Evolutionary conservation across 2,329 filamentous ascomycete genomes (phyloP).

Genomic region (Xylariaceae sp.): DNA sequence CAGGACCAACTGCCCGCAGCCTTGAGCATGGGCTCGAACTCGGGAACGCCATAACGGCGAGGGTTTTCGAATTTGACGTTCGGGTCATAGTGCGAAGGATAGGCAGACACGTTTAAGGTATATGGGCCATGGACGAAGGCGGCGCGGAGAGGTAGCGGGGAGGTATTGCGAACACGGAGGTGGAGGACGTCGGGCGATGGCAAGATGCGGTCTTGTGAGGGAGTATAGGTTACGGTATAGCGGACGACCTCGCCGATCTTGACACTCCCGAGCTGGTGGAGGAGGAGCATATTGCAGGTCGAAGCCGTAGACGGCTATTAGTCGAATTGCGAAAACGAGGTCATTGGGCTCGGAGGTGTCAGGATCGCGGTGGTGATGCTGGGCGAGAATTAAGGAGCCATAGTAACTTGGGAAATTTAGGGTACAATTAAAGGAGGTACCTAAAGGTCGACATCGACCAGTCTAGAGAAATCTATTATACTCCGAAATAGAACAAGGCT

Average conservation of each 20-base stretch:
- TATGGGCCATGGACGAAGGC: constrained; percentile 97
- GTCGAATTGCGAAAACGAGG: not conserved
- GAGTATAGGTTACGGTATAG: constrained; percentile 89
- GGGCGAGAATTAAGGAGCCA: too few relatives aligned
- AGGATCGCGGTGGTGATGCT: not conserved
- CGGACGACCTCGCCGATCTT: constrained; percentile 93
- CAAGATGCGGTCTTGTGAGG: constrained; percentile 81
- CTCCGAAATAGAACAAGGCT: too few relatives aligned
- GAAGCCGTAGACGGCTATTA: constrained; percentile 5
- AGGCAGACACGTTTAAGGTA: constrained; percentile 80
- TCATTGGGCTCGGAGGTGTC: not conserved
- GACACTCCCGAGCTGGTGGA: constrained; percentile 86
- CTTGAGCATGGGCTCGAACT: constrained; percentile 96
- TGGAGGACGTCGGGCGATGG: constrained; percentile 77
- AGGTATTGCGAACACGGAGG: constrained; percentile 88
- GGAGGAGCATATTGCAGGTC: constrained; percentile 66
- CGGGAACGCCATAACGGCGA: constrained; percentile 70
- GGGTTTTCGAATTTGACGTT: constrained; percentile 71
- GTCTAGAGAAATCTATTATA: too few relatives aligned
- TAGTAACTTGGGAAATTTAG: too few relatives aligned
- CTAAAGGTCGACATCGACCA: too few relatives aligned
- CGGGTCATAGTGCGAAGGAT: constrained; percentile 78
- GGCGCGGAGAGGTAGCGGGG: constrained; percentile 82
- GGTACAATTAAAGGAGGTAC: too few relatives aligned
- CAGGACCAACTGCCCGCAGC: constrained; percentile 85